Evolutionary conservation across 257 asterid species (phyloP), one percentile per base, ranked within the genome.

Genomic region (Solanum ossicruentum): DNA sequence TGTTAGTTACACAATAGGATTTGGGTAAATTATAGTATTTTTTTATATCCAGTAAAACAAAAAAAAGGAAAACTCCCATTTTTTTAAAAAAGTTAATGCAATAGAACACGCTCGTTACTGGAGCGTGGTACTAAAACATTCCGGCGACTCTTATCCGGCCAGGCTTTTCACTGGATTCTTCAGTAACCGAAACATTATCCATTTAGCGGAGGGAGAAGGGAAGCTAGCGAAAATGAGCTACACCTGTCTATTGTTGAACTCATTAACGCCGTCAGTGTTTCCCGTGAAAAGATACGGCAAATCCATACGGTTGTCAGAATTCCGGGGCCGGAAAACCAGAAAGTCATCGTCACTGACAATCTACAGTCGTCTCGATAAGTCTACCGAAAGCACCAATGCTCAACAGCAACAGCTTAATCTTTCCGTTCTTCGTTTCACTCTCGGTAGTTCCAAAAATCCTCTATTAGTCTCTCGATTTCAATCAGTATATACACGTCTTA

Each of bases 351-450:
- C 87, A 7, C 83, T 13, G 83, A 86, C 85, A 85, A 63, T 85
- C 67, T 91, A 95, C 85, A 87, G 89, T 26, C 73, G 88, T 51
- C 65, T 58, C 17, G 89, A 88, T 56, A 80, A 87, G 20, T 81
- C 92, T 69, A 70, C 88, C 21, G 84, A 88, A 85, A 88, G 81
- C 79, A 69, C 54, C 60, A 72, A 45, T 61, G 83, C 88, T 32
- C 91, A 88, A 7, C 92, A 60, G 56, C 90, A 91, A 43, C 96
- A 90, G 88, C 93, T 92, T 84, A 93, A 96, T 70, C 96, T 96
- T 87, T 95, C 98, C 4, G 97, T 93, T 88, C 98, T 96, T 88
- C 98, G 98, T 89, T 96, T 96, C 90, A 96, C 98, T 41, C 93
- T 96, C 7, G 98, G 98, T 93, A 90, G 81, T 15, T 51, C 41